phyloP scores from a whole-genome alignment of 257 asterid species.

The Solanum virginianum region DNA sequence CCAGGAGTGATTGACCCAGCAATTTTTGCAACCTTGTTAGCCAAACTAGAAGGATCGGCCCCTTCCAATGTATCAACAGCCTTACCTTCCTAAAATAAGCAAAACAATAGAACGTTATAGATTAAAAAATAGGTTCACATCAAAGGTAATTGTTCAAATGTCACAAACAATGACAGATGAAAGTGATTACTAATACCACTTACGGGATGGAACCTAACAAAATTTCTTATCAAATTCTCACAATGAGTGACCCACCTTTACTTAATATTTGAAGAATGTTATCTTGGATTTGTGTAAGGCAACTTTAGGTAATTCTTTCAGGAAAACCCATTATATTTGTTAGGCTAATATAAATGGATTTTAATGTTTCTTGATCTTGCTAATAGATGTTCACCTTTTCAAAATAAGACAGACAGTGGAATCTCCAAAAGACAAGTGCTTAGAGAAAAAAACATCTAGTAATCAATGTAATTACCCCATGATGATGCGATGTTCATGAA shows the following conservation, averaged over 20 bases:
- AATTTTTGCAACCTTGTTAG: constrained; percentile 92
- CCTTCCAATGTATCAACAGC: constrained; percentile 81
- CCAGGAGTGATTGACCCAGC: constrained; percentile 60
- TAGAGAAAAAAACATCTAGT: neutral
- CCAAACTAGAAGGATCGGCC: constrained; percentile 92
- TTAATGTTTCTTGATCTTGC: neutral
- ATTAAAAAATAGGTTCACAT: neutral
- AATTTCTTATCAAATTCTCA: neutral
- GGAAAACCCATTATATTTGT: neutral
- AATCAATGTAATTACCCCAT: neutral
- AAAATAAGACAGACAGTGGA: neutral
- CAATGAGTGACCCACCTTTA: neutral
- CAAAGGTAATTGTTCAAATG: neutral
- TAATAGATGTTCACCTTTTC: neutral
- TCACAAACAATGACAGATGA: neutral
- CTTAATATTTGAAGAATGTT: neutral
- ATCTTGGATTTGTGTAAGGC: neutral
- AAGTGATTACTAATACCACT: neutral
- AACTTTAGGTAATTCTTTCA: neutral
- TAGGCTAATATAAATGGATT: neutral
- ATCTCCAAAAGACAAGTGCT: neutral
- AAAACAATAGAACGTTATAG: neutral
- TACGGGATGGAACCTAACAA: neutral
- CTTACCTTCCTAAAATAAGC: constrained; percentile 59
- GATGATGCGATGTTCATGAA: neutral